Evolutionary conservation across 2,329 filamentous ascomycete species (phyloP).

Genomic region (Alternaria gansuensis): DNA sequence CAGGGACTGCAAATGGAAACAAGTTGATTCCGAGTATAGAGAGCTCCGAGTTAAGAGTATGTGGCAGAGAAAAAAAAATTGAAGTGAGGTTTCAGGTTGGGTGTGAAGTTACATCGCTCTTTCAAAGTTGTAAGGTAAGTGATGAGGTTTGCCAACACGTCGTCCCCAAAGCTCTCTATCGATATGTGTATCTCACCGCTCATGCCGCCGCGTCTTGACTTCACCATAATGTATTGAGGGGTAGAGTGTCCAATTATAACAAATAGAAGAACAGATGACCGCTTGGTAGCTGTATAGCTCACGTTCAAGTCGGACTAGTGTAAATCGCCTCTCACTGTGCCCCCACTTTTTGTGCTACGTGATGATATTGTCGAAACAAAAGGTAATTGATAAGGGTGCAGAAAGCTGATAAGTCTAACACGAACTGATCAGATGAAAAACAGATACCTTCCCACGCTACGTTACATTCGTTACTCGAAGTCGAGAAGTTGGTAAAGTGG

Average conservation of each 20-base stretch:
- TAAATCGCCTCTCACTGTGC: neutral
- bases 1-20: too few relatives aligned
- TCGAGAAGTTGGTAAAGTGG: conserved; percentile 4
- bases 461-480: conserved; percentile 33
- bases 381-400: neutral
- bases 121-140: neutral
- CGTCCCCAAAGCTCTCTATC: neutral
- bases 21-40: neutral
- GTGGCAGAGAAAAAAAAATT: neutral
- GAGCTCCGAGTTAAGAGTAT: neutral
- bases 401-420: conserved; percentile 5
- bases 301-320: neutral
- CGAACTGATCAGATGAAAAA: neutral
- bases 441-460: conserved; percentile 37
- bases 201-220: neutral
- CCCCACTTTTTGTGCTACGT: neutral
- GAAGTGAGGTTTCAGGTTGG: neutral
- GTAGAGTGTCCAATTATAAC: neutral
- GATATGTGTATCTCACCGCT: neutral
- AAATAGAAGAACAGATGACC: neutral
- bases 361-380: neutral
- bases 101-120: too few relatives aligned
- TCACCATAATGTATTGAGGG: neutral
- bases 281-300: neutral
- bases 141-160: neutral